Base-by-base conservation (phyloP, 495 filamentous ascomycete genomes). In the Neurospora pannonica region DNA sequence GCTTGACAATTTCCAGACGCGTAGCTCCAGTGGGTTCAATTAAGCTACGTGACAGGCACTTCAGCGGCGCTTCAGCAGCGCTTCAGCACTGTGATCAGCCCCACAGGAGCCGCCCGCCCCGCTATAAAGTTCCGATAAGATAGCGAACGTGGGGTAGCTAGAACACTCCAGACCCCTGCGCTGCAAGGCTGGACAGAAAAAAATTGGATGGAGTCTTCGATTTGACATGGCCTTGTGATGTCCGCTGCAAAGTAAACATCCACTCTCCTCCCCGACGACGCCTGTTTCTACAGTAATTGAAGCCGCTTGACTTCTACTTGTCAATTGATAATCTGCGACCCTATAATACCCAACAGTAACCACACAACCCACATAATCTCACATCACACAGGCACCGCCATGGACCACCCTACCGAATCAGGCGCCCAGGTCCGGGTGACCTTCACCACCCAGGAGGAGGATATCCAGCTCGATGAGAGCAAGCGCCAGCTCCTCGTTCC, bases 371-470 rank as follows among this genome's bases (percentile, higher is more conserved):
- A 31, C 28, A 4, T 62, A 34, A 62, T 38, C 6, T 19, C 39
- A 21, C 15, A 28, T 19, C 28, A 38, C 28, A 38, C 37, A 37
- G 24, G 21, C 72, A 48, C 42, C 71, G 67, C 72, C 71, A 81
- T 81, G 80, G 81, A 81, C 67, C 77, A 75, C 28, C 43, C 74
- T 73, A 76, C 78, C 67, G 79, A 79, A 73, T 73, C 70, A 11
- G 78, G 74, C 69, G 76, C 80, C 36, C 81, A 83, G 74, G 79
- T 82, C 84, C 88, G 78, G 83, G 87, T 90, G 71, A 86, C 86
- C 77, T 90, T 90, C 83, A 86, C 84, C 67, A 90, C 89, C 37
- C 86, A 84, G 39, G 84, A 88, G 43, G 78, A 83, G 40, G 88
- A 89, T 71, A 84, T 90, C 70, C 84, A 89, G 78, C 82, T 90